Evolutionary conservation across 2,329 filamentous ascomycete genomes (phyloP).

Genomic region (Periconia sp.): DNA sequence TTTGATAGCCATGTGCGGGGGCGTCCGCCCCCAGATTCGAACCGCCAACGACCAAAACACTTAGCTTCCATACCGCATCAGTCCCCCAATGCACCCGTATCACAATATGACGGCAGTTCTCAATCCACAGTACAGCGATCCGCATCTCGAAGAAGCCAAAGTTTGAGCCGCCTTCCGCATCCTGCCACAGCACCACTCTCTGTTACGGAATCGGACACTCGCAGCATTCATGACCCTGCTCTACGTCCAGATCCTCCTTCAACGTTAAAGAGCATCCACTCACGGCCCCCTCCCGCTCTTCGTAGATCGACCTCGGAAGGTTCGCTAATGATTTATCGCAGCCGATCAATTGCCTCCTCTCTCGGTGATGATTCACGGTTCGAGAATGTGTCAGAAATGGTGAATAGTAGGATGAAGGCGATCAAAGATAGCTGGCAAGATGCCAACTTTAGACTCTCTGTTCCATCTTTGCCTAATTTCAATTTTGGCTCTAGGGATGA

Average conservation of each 20-base stretch:
- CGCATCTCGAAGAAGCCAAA: constrained; percentile 3
- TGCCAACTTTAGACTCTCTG: constrained; percentile 68
- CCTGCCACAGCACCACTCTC: constrained; percentile 14
- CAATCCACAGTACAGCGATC: constrained; percentile 11
- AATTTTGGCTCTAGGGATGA: constrained; percentile 37
- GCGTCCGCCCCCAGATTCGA: constrained; percentile 9
- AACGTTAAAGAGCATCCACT: constrained; percentile 5
- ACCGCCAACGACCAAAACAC: constrained; percentile 14
- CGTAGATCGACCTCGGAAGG: constrained; percentile 73
- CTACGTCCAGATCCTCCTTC: constrained; percentile 5
- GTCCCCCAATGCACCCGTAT: constrained; percentile 8
- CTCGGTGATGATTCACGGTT: constrained; percentile 83
- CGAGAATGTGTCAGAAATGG: constrained; percentile 76
- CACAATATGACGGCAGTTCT: constrained; percentile 25
- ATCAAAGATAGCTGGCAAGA: constrained; percentile 87
- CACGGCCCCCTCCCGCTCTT: constrained; percentile 42
- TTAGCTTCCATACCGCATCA: constrained; percentile 15
- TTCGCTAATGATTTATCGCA: constrained; percentile 71
- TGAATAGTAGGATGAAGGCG: constrained; percentile 87
- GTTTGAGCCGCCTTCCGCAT: constrained; percentile 8
- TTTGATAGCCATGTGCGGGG: constrained; percentile 21
- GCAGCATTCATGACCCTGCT: background rate
- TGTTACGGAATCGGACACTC: background rate
- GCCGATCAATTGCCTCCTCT: constrained; percentile 76
- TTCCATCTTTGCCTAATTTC: constrained; percentile 58